These are phyloP conservation scores for Phallus indusiatus DNA, from an alignment of 768 basidiomycete species.

Conservation along the genomic window DNA sequence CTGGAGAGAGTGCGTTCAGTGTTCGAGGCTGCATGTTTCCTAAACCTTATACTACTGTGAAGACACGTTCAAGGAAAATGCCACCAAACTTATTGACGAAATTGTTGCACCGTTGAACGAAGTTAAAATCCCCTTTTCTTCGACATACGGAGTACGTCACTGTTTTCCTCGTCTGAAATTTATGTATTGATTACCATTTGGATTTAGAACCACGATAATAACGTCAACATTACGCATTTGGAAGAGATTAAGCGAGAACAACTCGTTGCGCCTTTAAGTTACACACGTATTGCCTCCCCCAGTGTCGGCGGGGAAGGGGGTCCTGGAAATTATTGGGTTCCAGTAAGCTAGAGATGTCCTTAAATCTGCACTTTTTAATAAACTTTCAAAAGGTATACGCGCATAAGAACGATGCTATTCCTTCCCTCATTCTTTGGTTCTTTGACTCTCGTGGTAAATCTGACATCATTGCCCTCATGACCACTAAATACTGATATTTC, in stretches of 20 bases:
- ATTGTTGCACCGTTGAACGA: constrained; percentile 53
- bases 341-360: constrained; percentile 30
- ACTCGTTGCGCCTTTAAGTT: constrained; percentile 44
- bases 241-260: constrained; percentile 60
- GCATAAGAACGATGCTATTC: constrained; percentile 30
- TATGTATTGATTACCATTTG: neutral
- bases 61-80: constrained; percentile 58
- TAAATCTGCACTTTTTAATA: neutral
- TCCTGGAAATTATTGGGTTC: constrained; percentile 71
- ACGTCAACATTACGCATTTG: constrained; percentile 60
- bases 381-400: constrained; percentile 28
- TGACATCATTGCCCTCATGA: neutral
- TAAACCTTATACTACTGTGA: neutral
- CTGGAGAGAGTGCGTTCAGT: constrained; percentile 47
- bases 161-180: neutral
- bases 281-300: constrained; percentile 50
- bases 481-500: neutral
- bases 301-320: constrained; percentile 58
- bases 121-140: constrained; percentile 53
- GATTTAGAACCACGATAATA: constrained; percentile 64
- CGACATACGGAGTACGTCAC: constrained; percentile 51
- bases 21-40: neutral
- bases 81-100: constrained; percentile 54
- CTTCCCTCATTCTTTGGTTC: constrained; percentile 60
- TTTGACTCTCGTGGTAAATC: constrained; percentile 62